Evolutionary conservation across 768 basidiomycete species (phyloP), one percentile per base, ranked within the genome.

Genomic region (Daedaleopsis nitida): DNA sequence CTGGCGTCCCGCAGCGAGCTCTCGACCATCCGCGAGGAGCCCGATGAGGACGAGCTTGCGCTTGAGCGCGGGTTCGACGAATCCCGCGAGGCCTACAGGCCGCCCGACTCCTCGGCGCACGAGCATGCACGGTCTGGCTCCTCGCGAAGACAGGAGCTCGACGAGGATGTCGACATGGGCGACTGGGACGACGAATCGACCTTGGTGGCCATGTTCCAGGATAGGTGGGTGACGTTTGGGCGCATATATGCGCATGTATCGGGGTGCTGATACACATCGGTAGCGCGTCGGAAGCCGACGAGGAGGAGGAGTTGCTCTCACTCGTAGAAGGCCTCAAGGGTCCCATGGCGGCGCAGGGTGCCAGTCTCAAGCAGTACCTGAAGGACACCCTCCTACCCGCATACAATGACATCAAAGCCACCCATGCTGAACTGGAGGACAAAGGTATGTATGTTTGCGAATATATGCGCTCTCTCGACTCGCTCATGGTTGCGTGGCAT

Each of bases 341-440:
- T 1, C 69, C 73, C 5, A 72, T 74, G 72, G 55, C 66, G 14
- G 70, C 68, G 4, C 67, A 69, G 38, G 63, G 67, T 8, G 59
- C 67, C 16, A 43, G 55, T 21, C 68, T 65, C 16, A 76, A 65
- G 60, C 71, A 75, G n/a, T 62, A 72, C 55, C 62, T 74, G 51
- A 72, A 62, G 39, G 70, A 75, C 34, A 69, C 73, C 7, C 50
- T 78, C 56, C 60, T 79, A 16, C 80, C 77, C 3, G 75, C 74
- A 43, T 62, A 74, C 6, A 68, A 71, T 5, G 72, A 68, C 62
- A 73, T 78, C 53, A 73, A 70, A 38, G 68, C 73, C n/a, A 67
- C 75, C 55, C 80, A 80, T 64, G 72, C 68, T 14, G 61, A 61
- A 24, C 54, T 80, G 37, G 74, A 75, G 24, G 63, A 70, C 35